Evolutionary conservation across 2,329 filamentous ascomycete species (phyloP).

Genomic region (Myriosclerotinia duriaeana): DNA sequence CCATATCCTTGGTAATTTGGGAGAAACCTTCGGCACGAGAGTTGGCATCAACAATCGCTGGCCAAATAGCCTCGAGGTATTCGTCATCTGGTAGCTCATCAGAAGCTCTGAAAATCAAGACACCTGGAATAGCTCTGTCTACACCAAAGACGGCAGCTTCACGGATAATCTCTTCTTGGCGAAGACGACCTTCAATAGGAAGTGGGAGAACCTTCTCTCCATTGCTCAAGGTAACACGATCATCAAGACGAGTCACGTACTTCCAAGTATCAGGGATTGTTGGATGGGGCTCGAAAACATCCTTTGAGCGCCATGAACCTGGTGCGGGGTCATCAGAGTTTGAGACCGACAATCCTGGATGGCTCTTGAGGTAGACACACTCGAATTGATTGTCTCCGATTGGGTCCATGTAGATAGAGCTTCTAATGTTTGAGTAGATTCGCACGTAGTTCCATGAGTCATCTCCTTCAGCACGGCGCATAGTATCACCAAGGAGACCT

Average conservation of each 20-base stretch:
- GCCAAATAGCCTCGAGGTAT: constrained; percentile 51
- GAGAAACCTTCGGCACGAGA: constrained; percentile 52
- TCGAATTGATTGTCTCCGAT: constrained; percentile 39
- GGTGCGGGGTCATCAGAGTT: constrained; percentile 47
- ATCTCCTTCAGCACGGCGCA: constrained; percentile 50
- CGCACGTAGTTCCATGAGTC: constrained; percentile 61
- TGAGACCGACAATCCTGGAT: constrained; percentile 42
- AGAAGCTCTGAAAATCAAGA: constrained; percentile 53
- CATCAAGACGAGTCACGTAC: constrained; percentile 48
- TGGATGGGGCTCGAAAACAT: constrained; percentile 47
- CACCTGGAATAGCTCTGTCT: constrained; percentile 52
- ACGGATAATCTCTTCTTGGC: constrained; percentile 52
- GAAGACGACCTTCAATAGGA: constrained; percentile 53
- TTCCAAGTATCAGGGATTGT: constrained; percentile 47
- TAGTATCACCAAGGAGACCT: constrained; percentile 59
- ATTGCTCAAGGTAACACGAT: constrained; percentile 48
- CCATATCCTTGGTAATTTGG: constrained; percentile 53
- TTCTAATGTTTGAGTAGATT: constrained; percentile 25
- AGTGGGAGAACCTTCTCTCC: constrained; percentile 51
- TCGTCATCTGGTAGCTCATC: constrained; percentile 45
- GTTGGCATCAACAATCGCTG: constrained; percentile 54
- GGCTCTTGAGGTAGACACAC: constrained; percentile 42
- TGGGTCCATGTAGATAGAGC: constrained; percentile 31
- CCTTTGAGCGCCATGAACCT: constrained; percentile 47
- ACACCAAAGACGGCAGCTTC: constrained; percentile 60